Conservation (phyloP, 176 grass and related monocot genomes). For the Puccinellia tenuiflora region DNA sequence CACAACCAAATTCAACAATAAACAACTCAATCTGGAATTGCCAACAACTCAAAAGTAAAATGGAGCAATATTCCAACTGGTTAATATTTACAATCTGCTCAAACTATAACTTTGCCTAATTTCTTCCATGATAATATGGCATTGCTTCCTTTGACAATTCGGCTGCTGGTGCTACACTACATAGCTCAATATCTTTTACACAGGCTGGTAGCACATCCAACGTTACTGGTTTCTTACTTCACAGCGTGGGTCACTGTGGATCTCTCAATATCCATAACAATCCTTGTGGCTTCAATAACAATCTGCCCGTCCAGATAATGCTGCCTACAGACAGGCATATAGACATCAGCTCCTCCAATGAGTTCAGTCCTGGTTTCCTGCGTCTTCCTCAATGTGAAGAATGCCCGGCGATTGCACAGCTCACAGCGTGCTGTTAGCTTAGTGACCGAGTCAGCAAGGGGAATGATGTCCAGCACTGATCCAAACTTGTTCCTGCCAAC, state of each 20-base stretch:
- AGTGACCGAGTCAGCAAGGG: constrained; percentile 73
- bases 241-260: constrained; percentile 25
- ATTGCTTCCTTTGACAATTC: background rate
- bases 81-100: constrained; percentile 23
- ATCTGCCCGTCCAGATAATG: constrained; percentile 80
- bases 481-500: constrained; percentile 79
- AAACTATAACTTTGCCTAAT: background rate
- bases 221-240: constrained; percentile 10
- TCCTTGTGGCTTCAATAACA: constrained; percentile 53
- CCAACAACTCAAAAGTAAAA: background rate
- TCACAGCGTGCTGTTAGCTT: constrained; percentile 86
- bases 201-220: background rate
- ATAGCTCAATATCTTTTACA: background rate
- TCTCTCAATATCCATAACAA: constrained; percentile 67
- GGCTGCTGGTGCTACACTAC: background rate
- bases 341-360: constrained; percentile 82
- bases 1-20: background rate
- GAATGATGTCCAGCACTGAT: constrained; percentile 84
- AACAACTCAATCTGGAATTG: background rate
- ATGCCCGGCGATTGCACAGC: constrained; percentile 54
- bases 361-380: constrained; percentile 77
- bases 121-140: background rate
- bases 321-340: constrained; percentile 89
- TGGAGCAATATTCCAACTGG: background rate
- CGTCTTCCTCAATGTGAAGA: constrained; percentile 92